Percentiles rank a stretch among this genome's conserved stretches.
Evolutionary conservation across 495 filamentous ascomycete genomes (phyloP).

Genomic region (Hyaloscypha bicolor): DNA sequence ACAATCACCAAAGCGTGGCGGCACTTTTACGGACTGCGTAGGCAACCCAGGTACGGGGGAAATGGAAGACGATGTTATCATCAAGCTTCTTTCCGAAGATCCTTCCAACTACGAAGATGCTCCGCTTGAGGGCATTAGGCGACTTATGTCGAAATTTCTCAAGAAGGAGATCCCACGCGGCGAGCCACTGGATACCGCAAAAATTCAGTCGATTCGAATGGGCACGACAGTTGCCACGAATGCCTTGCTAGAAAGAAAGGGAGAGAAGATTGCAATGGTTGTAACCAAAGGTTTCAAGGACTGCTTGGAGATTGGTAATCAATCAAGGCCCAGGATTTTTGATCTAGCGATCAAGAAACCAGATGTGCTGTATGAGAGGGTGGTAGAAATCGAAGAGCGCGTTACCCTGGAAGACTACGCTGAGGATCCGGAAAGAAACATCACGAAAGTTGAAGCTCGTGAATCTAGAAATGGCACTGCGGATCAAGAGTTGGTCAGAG

Average conservation of each 20-base stretch:
- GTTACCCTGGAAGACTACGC: slow-evolving; percentile 89
- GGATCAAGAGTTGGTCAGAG: slow-evolving; percentile 56
- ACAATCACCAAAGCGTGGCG: slow-evolving; percentile 52
- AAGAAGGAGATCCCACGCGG: slow-evolving; percentile 76
- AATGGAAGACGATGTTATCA: slow-evolving; percentile 71
- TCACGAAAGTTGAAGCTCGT: slow-evolving; percentile 50
- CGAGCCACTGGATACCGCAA: slow-evolving; percentile 76
- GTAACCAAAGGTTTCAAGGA: slow-evolving; percentile 94
- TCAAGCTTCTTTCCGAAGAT: slow-evolving; percentile 91
- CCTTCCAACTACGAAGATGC: slow-evolving; percentile 88
- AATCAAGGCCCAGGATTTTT: slow-evolving; percentile 81
- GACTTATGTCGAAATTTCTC: slow-evolving; percentile 82
- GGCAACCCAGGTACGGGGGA: slow-evolving; percentile 61
- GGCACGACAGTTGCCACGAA: slow-evolving; percentile 90
- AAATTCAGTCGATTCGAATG: slow-evolving; percentile 86
- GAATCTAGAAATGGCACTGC: slow-evolving; percentile 48
- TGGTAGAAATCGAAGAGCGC: slow-evolving; percentile 80
- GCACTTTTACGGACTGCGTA: slow-evolving; percentile 74
- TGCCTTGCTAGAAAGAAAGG: slow-evolving; percentile 88
- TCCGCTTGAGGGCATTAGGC: slow-evolving; percentile 87
- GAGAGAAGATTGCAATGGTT: slow-evolving; percentile 86
- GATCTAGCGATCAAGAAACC: slow-evolving; percentile 80
- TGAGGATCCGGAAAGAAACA: slow-evolving; percentile 67
- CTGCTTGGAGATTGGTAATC: slow-evolving; percentile 85
- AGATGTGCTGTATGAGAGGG: slow-evolving; percentile 73